Evolutionary conservation across 352 stramenopile genomes (phyloP), one percentile per base, ranked within the genome.

Genomic region (Blastocystis sp.): DNA sequence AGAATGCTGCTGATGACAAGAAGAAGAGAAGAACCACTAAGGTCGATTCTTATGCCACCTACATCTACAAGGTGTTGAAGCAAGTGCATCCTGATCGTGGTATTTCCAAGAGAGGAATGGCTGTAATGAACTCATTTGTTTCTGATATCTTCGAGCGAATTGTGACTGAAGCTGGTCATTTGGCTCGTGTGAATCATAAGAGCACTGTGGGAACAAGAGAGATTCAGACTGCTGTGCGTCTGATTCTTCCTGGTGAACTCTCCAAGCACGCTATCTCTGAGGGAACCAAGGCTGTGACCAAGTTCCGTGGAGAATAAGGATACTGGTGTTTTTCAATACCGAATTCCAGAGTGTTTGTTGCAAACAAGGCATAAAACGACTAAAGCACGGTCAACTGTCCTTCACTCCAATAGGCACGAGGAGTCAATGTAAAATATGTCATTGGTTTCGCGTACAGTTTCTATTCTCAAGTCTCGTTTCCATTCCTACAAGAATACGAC

Each of bases 61-160:
- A n/a, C n/a, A n/a, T n/a, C n/a, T n/a, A n/a, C n/a, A n/a, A n/a
- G n/a, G n/a, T n/a, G n/a, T n/a, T n/a, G n/a, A n/a, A n/a, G n/a
- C n/a, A n/a, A n/a, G n/a, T 98, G 88, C 94, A 98, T 91, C 94
- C 95, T 7, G 94, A 98, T 88, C 97, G 94, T 88, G 95, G 95
- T 90, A 98, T 98, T 90, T 96, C 92, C 90, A 96, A 96, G 93
- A 61, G 88, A 42, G 95, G 93, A 69, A 98, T 98, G 95, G 97
- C 94, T 74, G 97, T 98, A 92, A 97, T 97, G 94, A 98, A 98
- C 93, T 98, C 95, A 87, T 98, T 98, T 91, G 97, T 97, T 90
- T 97, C 97, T 90, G 94, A 98, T 90, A 98, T 97, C 85, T 98
- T 98, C 90, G 95, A 98, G 90, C 93, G 94, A 85, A 97, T 98